Evolutionary conservation across 1,284 basidiomycete genomes (phyloP).

Genomic region (Tilletiopsis washingtonensis): DNA sequence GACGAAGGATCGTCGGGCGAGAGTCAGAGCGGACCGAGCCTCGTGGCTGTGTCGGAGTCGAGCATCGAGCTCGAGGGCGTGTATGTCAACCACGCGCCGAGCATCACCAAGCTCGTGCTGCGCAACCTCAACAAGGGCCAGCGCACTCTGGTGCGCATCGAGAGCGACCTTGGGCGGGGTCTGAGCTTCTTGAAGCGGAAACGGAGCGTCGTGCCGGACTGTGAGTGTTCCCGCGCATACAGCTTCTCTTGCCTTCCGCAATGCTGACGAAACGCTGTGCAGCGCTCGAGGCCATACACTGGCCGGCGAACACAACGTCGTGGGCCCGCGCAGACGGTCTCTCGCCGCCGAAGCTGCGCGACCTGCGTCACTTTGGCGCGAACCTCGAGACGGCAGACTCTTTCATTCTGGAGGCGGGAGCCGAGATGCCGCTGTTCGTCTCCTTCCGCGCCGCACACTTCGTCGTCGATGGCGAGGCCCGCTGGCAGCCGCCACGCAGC

Average conservation of each 20-base stretch:
- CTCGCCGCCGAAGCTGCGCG: conserved; percentile 28
- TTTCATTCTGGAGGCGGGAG: conserved; percentile 28
- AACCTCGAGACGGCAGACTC: conserved; percentile 34
- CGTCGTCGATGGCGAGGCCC: background rate
- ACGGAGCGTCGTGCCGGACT: conserved; percentile 1
- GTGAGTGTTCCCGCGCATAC: background rate
- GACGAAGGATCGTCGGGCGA: no score
- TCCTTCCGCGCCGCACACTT: conserved; percentile 18
- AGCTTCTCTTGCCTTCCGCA: no score
- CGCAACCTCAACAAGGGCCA: conserved; percentile 16
- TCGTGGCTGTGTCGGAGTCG: background rate
- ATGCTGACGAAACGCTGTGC: no score
- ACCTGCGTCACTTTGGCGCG: conserved; percentile 35
- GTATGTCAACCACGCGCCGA: conserved; percentile 39
- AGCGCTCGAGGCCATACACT: no score
- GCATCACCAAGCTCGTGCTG: conserved; percentile 21
- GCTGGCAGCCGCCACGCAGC: background rate
- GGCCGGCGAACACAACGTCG: conserved; percentile 32
- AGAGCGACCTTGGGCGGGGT: conserved; percentile 26
- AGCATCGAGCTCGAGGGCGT: conserved; percentile 15
- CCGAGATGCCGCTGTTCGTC: conserved; percentile 28
- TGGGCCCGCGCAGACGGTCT: conserved; percentile 40
- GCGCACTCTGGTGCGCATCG: conserved; percentile 26
- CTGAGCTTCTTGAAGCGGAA: conserved; percentile 33
- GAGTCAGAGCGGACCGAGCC: conserved; percentile 7